Conservation (phyloP, 768 basidiomycete species). For the Amanita inopinata region DNA sequence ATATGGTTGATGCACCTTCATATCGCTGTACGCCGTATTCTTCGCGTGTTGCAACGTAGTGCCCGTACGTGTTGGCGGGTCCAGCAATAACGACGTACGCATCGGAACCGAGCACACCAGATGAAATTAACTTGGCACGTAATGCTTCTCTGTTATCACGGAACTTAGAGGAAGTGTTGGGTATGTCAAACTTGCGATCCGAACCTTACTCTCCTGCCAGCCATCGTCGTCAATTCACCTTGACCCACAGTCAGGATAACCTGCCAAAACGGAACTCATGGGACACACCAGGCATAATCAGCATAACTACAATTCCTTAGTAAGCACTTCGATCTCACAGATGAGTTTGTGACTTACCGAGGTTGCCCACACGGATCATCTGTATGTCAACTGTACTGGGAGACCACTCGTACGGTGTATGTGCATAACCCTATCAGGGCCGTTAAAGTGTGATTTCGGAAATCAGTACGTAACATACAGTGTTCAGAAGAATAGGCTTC, state of each 20-base stretch:
- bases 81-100: slow-evolving; percentile 73
- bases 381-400: slow-evolving; percentile 67
- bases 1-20: slow-evolving; percentile 75
- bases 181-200: slow-evolving; percentile 14
- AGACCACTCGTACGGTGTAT: slow-evolving; percentile 65
- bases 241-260: slow-evolving; percentile 2
- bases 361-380: slow-evolving; percentile 67
- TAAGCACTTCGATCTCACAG: slow-evolving; percentile 7
- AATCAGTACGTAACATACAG: slow-evolving; percentile 28
- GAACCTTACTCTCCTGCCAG: slow-evolving; percentile 65
- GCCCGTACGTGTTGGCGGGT: slow-evolving; percentile 74
- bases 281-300: slow-evolving; percentile 54
- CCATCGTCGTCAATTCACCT: slow-evolving; percentile 77
- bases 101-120: slow-evolving; percentile 51
- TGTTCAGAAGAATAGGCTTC: slow-evolving; percentile 73
- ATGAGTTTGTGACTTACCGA: slow-evolving; percentile 28
- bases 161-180: background rate
- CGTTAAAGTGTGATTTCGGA: slow-evolving; percentile 9
- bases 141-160: slow-evolving; percentile 45
- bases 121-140: slow-evolving; percentile 52
- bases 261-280: slow-evolving; percentile 8
- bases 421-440: slow-evolving; percentile 47
- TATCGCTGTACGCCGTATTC: slow-evolving; percentile 71
- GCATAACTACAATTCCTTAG: slow-evolving; percentile 35
- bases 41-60: slow-evolving; percentile 65